A percentile compares a stretch with the other conserved stretches of the same genome.
Evolutionary conservation across 805 yeast genomes (phyloP).

Genomic region (Candida tammaniensis): DNA sequence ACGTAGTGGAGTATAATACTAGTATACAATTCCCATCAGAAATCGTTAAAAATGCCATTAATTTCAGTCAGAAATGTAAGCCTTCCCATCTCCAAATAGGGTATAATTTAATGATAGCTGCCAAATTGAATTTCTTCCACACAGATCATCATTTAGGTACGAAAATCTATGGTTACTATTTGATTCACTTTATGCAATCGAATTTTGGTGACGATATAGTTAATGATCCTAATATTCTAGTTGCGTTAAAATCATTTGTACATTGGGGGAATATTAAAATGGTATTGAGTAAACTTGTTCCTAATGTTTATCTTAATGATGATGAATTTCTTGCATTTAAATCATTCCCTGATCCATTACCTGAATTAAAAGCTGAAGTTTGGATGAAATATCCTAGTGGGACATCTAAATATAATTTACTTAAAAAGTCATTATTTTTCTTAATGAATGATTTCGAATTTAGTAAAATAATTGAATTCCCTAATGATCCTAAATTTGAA

Average conservation of each 20-base stretch:
- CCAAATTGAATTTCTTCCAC: constrained; percentile 52
- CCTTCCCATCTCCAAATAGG: constrained; percentile 41
- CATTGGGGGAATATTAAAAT: constrained; percentile 57
- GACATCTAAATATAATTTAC: constrained; percentile 44
- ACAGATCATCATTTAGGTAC: constrained; percentile 56
- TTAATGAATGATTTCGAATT: constrained; percentile 31
- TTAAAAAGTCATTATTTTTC: constrained; percentile 36
- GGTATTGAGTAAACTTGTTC: constrained; percentile 40
- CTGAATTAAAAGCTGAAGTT: constrained; percentile 37
- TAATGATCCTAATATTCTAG: constrained; percentile 39
- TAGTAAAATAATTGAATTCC: constrained; percentile 36
- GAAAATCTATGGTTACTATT: constrained; percentile 44
- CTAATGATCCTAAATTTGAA: constrained; percentile 18
- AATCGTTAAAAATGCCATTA: constrained; percentile 30
- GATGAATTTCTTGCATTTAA: constrained; percentile 29
- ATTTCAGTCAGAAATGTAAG: constrained; percentile 25
- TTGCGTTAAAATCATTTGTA: constrained; percentile 48
- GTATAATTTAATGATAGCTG: constrained; percentile 39
- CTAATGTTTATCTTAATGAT: constrained; percentile 31
- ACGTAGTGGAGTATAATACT: constrained; percentile 36
- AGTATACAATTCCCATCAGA: constrained; percentile 27
- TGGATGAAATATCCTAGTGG: constrained; percentile 53
- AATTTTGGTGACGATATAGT: constrained; percentile 41
- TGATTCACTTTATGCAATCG: constrained; percentile 35
- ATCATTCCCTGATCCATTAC: constrained; percentile 40